Percentiles rank a stretch among this genome's conserved stretches.
phyloP scores from a whole-genome alignment of 192 early-diverging fungal genomes.

The Umbelopsis ramanniana region DNA sequence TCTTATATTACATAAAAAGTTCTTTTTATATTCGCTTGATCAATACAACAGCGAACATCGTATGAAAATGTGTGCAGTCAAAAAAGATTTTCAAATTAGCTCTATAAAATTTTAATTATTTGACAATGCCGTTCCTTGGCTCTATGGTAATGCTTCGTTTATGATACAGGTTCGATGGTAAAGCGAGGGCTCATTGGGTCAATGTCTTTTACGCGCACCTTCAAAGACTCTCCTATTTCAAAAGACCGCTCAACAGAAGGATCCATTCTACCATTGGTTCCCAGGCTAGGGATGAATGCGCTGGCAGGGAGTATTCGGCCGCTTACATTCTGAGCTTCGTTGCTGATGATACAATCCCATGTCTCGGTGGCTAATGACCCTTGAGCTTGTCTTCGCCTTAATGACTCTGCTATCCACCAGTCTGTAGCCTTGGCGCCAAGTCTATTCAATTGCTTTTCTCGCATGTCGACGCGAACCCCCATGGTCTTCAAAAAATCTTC shows the following conservation, averaged over 20 bases:
- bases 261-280: background rate
- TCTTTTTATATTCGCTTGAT: no score
- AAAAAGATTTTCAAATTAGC: no score
- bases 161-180: background rate
- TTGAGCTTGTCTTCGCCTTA: background rate
- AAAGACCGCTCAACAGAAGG: background rate
- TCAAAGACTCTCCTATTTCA: background rate
- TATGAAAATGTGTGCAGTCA: no score
- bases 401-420: constrained; percentile 12
- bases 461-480: constrained; percentile 38
- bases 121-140: no score
- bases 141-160: background rate
- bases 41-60: no score
- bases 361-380: background rate
- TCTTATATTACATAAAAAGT: no score
- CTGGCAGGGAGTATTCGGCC: background rate
- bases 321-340: background rate
- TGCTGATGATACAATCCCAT: constrained; percentile 7
- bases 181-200: constrained; percentile 8
- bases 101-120: no score
- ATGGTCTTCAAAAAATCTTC: constrained; percentile 35
- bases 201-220: background rate
- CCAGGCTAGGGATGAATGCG: background rate
- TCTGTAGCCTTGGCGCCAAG: background rate
- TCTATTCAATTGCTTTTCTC: constrained; percentile 49